These are phyloP conservation scores for Leishmania mexicana DNA, from an alignment of 208 protist genomes.

Conservation along the genomic window DNA sequence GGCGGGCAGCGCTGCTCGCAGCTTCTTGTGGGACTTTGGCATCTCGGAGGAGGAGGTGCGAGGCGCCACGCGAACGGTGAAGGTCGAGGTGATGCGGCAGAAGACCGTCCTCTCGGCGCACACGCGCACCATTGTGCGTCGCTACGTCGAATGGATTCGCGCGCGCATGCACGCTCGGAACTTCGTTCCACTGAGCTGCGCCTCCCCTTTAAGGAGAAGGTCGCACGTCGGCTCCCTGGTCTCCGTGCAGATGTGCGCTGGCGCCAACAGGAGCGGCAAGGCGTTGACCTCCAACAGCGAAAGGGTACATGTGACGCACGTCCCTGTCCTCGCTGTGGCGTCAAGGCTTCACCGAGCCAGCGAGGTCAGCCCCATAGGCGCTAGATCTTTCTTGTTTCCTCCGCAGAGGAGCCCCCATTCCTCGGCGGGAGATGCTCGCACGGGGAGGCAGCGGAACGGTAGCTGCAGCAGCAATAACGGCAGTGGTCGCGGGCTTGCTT, in stretches of 20 bases:
- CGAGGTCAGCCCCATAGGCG: neutral
- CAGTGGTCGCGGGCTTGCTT: neutral
- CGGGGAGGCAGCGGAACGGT: neutral
- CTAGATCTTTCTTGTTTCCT: neutral
- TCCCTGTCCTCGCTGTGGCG: slow-evolving; percentile 13
- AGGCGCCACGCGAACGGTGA: slow-evolving; percentile 32
- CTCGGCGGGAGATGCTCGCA: neutral
- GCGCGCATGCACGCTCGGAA: slow-evolving; percentile 11
- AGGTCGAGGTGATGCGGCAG: slow-evolving; percentile 32
- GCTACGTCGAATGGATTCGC: slow-evolving; percentile 29
- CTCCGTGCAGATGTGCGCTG: neutral
- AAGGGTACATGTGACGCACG: neutral
- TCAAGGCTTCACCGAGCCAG: slow-evolving; percentile 6
- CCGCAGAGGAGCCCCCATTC: neutral
- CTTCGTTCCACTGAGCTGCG: slow-evolving; percentile 20
- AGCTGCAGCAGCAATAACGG: neutral
- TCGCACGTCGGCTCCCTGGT: neutral
- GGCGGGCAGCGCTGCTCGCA: neutral
- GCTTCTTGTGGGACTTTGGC: slow-evolving; percentile 29
- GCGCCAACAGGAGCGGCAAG: slow-evolving; percentile 9
- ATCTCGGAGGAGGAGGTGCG: slow-evolving; percentile 48
- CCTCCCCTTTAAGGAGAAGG: neutral
- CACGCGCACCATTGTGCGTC: slow-evolving; percentile 18
- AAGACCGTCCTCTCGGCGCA: slow-evolving; percentile 15
- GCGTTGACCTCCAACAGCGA: neutral